These are phyloP conservation scores for Plenodomus tracheiphilus DNA, from an alignment of 2,329 filamentous ascomycete species.

Conservation along the genomic window DNA sequence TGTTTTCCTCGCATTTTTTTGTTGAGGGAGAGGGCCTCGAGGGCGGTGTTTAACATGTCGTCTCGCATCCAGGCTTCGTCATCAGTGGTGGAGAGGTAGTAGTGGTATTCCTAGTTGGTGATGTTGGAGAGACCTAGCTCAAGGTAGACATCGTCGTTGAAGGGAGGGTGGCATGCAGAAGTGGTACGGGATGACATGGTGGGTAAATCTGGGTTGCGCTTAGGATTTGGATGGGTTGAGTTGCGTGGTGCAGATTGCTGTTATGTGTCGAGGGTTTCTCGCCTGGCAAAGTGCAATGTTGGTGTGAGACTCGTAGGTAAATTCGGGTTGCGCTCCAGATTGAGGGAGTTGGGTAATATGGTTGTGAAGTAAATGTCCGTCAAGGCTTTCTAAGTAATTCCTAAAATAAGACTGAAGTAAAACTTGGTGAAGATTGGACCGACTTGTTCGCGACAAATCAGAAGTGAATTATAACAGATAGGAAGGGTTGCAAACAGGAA, in stretches of 20 bases:
- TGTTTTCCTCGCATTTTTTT: constrained; percentile 6
- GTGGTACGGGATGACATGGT: neutral
- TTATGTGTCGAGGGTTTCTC: no score
- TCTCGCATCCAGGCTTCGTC: constrained; percentile 20
- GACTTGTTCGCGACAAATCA: no score
- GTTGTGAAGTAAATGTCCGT: no score
- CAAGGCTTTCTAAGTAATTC: neutral
- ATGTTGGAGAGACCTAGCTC: constrained; percentile 13
- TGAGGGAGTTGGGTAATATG: neutral
- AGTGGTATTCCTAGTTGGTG: constrained; percentile 12
- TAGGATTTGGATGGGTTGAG: no score
- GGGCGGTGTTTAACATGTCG: constrained; percentile 20
- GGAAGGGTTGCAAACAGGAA: no score
- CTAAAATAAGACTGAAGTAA: neutral
- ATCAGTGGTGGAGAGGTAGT: constrained; percentile 5
- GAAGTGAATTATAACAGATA: no score
- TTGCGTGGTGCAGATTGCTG: no score
- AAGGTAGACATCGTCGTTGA: constrained; percentile 14
- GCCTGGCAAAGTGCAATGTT: no score
- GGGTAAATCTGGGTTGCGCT: neutral
- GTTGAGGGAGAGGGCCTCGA: constrained; percentile 16
- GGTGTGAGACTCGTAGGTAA: no score
- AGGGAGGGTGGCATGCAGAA: neutral
- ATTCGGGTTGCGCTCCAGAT: neutral
- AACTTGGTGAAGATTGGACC: neutral